These are phyloP conservation scores for Casuarina glauca DNA, from an alignment of 306 rosid genomes.

Conservation along the genomic window DNA sequence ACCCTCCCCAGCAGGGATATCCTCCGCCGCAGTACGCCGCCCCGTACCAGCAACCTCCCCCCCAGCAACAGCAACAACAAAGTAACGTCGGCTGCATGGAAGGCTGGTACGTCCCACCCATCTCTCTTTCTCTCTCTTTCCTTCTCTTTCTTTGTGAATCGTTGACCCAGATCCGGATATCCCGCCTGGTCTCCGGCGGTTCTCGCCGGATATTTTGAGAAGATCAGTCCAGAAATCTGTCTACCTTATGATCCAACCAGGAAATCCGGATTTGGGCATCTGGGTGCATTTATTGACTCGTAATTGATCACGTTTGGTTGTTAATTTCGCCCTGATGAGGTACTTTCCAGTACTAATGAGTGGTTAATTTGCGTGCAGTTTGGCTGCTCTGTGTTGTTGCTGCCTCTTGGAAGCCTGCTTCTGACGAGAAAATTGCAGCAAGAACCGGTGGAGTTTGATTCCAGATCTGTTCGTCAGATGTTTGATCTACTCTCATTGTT, in stretches of 20 bases:
- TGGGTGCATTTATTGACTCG: neutral
- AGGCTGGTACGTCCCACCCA: constrained; percentile 64
- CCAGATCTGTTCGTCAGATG: neutral
- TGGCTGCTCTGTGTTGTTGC: constrained; percentile 98
- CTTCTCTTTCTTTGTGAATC: neutral
- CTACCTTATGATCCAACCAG: too few species aligned
- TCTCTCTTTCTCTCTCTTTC: neutral
- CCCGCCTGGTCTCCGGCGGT: neutral
- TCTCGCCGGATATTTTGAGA: neutral
- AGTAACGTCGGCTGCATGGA: constrained; percentile 51
- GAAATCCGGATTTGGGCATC: neutral
- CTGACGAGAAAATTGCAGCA: constrained; percentile 37
- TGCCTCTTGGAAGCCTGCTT: constrained; percentile 93
- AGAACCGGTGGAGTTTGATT: constrained; percentile 22
- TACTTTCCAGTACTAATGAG: too few species aligned
- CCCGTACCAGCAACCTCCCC: constrained; percentile 80
- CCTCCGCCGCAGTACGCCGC: constrained; percentile 67
- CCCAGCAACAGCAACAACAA: constrained; percentile 32
- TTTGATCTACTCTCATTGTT: neutral
- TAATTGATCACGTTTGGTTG: neutral
- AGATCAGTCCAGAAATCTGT: neutral
- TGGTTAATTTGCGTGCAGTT: constrained; percentile 42
- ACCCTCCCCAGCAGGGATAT: constrained; percentile 55
- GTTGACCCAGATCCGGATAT: constrained; percentile 38
- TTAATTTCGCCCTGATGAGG: too few species aligned